Percentiles rank a stretch among this genome's conserved stretches.
These are phyloP conservation scores for Violaceomyces palustris DNA, from an alignment of 1,284 basidiomycete genomes.

Conservation along the genomic window DNA sequence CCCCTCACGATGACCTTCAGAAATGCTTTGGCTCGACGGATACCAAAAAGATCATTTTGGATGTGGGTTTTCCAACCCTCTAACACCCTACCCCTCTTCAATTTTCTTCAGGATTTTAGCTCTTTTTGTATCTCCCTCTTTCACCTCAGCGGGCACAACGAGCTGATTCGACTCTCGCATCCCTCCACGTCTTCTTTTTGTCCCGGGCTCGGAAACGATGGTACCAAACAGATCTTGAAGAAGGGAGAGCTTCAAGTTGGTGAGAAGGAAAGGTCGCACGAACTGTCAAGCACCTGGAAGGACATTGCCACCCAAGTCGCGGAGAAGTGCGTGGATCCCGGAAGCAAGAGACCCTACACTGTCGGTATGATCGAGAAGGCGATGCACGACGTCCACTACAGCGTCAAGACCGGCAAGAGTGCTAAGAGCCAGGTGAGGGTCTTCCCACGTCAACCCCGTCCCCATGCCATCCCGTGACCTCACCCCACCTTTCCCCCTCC, in stretches of 20 bases:
- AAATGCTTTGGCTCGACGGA: slow-evolving; percentile 83
- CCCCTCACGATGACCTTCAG: slow-evolving; percentile 79
- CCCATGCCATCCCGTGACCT: no score
- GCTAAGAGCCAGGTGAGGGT: slow-evolving; percentile 63
- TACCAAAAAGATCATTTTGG: slow-evolving; percentile 70
- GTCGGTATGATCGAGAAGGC: slow-evolving; percentile 97
- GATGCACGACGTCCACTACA: slow-evolving; percentile 89
- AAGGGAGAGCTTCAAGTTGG: slow-evolving; percentile 96
- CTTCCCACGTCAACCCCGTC: no score
- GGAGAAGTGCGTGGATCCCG: slow-evolving; percentile 90
- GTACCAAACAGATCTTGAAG: slow-evolving; percentile 72
- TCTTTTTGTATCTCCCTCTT: no score
- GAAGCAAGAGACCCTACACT: slow-evolving; percentile 80
- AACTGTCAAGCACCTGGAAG: slow-evolving; percentile 73
- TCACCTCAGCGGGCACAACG: no score
- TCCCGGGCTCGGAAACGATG: neutral
- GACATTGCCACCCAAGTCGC: slow-evolving; percentile 92
- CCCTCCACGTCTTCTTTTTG: no score
- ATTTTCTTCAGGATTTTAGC: no score
- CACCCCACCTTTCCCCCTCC: no score
- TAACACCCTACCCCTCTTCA: no score
- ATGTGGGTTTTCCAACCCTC: no score
- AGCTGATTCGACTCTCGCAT: no score
- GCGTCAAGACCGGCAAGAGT: slow-evolving; percentile 78
- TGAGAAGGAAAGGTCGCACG: slow-evolving; percentile 91